Percentiles rank a stretch among this genome's conserved stretches.
phyloP scores from a whole-genome alignment of 768 basidiomycete genomes.

The Mycena olivaceomarginata region DNA sequence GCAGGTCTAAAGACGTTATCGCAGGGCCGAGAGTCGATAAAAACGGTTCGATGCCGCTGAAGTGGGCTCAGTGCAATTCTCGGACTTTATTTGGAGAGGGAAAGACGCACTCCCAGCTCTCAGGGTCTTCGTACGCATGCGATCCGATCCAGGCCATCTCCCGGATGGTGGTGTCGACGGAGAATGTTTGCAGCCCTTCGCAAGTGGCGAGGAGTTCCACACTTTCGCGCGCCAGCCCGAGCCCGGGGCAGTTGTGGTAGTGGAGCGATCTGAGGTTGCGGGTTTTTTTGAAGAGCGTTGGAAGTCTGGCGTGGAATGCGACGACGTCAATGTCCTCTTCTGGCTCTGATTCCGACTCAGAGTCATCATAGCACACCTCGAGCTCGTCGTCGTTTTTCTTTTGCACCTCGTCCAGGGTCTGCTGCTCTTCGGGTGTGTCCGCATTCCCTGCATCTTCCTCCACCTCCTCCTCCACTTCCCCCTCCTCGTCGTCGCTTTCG shows the following conservation, averaged over 20 bases:
- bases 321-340: slow-evolving; percentile 15
- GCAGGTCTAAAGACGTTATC: slow-evolving; percentile 4
- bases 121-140: slow-evolving; percentile 3
- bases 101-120: slow-evolving; percentile 31
- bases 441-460: no score
- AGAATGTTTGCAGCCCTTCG: slow-evolving; percentile 27
- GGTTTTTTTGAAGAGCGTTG: slow-evolving; percentile 27
- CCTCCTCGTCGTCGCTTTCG: neutral
- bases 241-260: slow-evolving; percentile 39
- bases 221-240: slow-evolving; percentile 14
- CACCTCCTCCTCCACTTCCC: neutral
- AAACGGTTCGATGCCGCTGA: slow-evolving; percentile 36
- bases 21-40: slow-evolving; percentile 32
- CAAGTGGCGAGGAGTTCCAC: slow-evolving; percentile 14
- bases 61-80: no score
- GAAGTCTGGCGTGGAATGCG: slow-evolving; percentile 28
- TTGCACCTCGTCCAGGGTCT: neutral
- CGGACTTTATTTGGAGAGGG: no score
- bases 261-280: slow-evolving; percentile 38
- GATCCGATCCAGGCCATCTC: neutral
- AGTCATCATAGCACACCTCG: no score
- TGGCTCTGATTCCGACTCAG: neutral
- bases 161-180: slow-evolving; percentile 16
- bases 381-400: no score
- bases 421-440: no score